Evolutionary conservation across 2,329 filamentous ascomycete genomes (phyloP).

Genomic region (Phaeosphaeriaceae sp.): DNA sequence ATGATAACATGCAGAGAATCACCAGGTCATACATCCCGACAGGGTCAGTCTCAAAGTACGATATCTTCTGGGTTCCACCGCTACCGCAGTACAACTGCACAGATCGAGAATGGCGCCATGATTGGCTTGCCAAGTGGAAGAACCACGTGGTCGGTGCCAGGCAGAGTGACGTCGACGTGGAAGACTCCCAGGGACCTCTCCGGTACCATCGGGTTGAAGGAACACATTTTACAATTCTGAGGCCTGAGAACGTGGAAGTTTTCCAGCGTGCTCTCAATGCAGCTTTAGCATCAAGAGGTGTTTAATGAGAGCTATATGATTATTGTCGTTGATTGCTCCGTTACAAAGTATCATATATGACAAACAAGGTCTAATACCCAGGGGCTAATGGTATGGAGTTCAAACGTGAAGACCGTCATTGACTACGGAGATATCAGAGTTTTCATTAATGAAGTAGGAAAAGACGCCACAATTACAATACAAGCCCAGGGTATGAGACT

Average conservation of each 20-base stretch:
- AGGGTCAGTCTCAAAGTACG: slow-evolving; percentile 10
- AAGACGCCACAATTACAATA: too few species aligned
- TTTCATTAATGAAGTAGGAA: too few species aligned
- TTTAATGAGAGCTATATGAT: too few species aligned
- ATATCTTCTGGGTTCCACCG: slow-evolving; percentile 12
- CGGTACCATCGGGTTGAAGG: slow-evolving; percentile 10
- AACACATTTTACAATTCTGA: slow-evolving; percentile 13
- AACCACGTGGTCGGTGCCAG: slow-evolving; percentile 4
- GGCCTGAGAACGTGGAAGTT: slow-evolving; percentile 8
- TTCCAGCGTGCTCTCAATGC: slow-evolving; percentile 9
- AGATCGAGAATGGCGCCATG: slow-evolving; percentile 8
- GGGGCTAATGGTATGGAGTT: too few species aligned
- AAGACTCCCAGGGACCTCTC: slow-evolving; percentile 2
- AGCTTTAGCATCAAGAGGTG: slow-evolving; percentile 5
- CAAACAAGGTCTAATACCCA: too few species aligned
- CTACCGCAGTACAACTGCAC: slow-evolving; percentile 10
- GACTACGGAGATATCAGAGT: too few species aligned
- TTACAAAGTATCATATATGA: too few species aligned
- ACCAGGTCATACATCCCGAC: slow-evolving; percentile 5
- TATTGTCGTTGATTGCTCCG: too few species aligned
- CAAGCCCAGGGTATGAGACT: too few species aligned
- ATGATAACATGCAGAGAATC: slow-evolving; percentile 11
- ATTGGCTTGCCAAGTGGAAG: slow-evolving; percentile 12
- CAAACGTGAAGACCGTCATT: too few species aligned
- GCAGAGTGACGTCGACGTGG: slow-evolving; percentile 6